A percentile compares a stretch with the other conserved stretches of the same genome.
phyloP scores from a whole-genome alignment of 2,329 filamentous ascomycete species.

The Phyllosticta paracitricarpa region DNA sequence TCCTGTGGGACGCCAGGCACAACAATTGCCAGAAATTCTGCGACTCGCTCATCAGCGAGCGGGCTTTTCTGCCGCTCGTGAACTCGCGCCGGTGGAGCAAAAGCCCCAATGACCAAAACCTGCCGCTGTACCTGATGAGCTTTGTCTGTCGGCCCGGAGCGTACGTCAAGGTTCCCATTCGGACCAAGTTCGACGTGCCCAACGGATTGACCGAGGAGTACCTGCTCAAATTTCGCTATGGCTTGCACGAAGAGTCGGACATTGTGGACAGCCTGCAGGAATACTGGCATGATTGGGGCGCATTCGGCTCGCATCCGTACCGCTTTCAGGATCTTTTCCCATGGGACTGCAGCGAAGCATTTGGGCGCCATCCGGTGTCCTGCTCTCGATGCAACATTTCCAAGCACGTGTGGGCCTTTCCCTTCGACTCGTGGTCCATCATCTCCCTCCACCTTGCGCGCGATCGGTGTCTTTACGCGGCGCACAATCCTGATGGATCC shows the following conservation, averaged over 20 bases:
- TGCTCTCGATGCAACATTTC: constrained; percentile 35
- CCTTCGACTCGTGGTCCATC: constrained; percentile 35
- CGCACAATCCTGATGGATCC: neutral
- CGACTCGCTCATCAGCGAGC: constrained; percentile 24
- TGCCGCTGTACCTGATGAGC: constrained; percentile 30
- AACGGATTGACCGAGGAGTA: constrained; percentile 9
- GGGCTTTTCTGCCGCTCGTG: constrained; percentile 17
- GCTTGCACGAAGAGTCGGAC: constrained; percentile 32
- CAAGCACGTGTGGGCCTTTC: constrained; percentile 32
- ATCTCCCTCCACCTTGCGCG: constrained; percentile 29
- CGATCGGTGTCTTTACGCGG: constrained; percentile 27
- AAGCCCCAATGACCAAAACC: neutral
- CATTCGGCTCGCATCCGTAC: constrained; percentile 30
- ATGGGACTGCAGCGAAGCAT: constrained; percentile 39
- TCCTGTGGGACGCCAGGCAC: constrained; percentile 22
- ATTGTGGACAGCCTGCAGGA: constrained; percentile 35
- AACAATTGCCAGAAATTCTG: constrained; percentile 34
- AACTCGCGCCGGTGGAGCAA: neutral
- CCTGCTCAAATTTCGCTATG: constrained; percentile 24
- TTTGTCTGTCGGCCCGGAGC: constrained; percentile 27
- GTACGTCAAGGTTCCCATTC: constrained; percentile 15
- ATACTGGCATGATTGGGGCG: constrained; percentile 40
- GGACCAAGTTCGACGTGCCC: constrained; percentile 29
- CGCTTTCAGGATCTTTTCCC: constrained; percentile 36
- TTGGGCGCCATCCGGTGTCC: constrained; percentile 24